Evolutionary conservation across 2,329 filamentous ascomycete species (phyloP), one percentile per base, ranked within the genome.

Genomic region (Colletotrichum salicis): DNA sequence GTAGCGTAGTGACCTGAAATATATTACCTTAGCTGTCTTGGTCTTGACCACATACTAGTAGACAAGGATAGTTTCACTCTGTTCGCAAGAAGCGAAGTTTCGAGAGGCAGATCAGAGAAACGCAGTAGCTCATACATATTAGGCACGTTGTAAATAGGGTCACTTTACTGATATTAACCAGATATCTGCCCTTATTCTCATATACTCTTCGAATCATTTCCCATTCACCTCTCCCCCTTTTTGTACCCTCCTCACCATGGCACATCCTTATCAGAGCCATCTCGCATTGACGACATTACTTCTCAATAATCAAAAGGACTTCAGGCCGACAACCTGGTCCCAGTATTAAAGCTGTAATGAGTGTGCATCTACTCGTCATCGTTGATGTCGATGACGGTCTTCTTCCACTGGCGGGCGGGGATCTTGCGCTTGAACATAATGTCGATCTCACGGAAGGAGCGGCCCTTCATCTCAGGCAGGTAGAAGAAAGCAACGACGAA

Each of bases 401-500:
- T 78, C 80, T 84, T 87, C 85, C 85, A 88, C 77, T 89, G 77
- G 77, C 89, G 86, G 75, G 89, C 89, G 0, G 79, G 84, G 35
- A 90, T 79, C 64, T 79, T 79, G 76, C 89, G 87, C 66, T 82
- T 84, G 84, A 89, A 90, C 77, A 90, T 64, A 75, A 90, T 89
- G 77, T 91, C 89, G 75, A 90, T 89, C 82, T 91, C 89, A 73
- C 89, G 88, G 82, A 85, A 91, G 33, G 88, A 88, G 51, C 86
- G 83, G 75, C 81, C 76, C 83, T 88, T 89, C 85, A 89, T 88
- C 84, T 90, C 88, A 10, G 88, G 88, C 61, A 90, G 64, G 73
- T 70, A 84, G 73, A 86, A 79, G 77, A 74, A 90, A 5, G 88
- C 83, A 73, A 85, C 71, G 73, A 86, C 74, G 61, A 85, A 82